Evolutionary conservation across 129 eudicot genomes (phyloP), one percentile per base, ranked within the genome.

Genomic region (Artemisia argyi): DNA sequence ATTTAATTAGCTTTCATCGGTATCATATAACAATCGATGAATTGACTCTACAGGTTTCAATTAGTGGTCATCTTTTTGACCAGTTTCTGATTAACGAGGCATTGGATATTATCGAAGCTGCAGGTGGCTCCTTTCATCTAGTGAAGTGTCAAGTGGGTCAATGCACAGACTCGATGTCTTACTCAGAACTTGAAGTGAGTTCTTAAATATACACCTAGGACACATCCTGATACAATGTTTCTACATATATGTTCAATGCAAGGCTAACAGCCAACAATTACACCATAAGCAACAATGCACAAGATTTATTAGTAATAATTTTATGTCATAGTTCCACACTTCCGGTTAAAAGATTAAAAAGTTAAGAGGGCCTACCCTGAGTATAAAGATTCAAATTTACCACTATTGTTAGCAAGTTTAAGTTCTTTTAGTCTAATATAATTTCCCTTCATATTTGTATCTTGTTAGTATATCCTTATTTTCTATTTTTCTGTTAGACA

Each of bases 11-110:
- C 18, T 49, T 51, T 58, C 65, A 64, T 14, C 30, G 1, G 30
- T 53, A 69, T 49, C 44, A 16, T 49, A 55, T 26, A 30, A 28
- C 24, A n/a, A 49, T 50, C 49, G 55, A 30, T 19, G 22, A n/a
- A 58, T 69, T 35, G 72, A 75, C 52, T 57, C 65, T 72, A 49
- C 90, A 95, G 99, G 92, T 95, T 49, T 95, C 99, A 77, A 73
- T 95, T 30, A 88, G 91, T 88, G 99, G 99, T 74, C 99, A 95
- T 84, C 83, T 95, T 77, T 95, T 95, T 75, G 99, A 95, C 81
- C 84, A 86, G 48, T 90, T 90, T 82, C 83, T 90, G 61, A 95
- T 95, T 71, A 95, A 95, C 15, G 97, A 90, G 76, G 99, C 99
- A 44, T 67, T 95, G 81, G 99, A 95, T 80, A 88, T 87, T 24